These are phyloP conservation scores for Soucietia sequanensis DNA, from an alignment of 805 yeast species.

Conservation along the genomic window DNA sequence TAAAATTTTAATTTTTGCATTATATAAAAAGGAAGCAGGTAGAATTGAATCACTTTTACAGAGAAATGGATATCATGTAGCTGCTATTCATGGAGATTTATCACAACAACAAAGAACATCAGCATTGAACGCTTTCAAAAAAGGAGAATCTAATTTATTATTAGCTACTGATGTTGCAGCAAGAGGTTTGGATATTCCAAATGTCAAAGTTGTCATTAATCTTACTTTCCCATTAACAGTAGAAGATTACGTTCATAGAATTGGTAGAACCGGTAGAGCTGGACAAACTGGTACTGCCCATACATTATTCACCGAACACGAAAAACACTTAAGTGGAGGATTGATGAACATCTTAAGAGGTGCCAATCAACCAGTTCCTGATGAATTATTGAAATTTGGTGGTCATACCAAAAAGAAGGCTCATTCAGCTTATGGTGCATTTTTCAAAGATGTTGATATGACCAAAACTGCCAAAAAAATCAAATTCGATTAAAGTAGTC, in stretches of 20 bases:
- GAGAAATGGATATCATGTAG: constrained; percentile 73
- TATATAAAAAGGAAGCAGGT: constrained; percentile 95
- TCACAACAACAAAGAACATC: constrained; percentile 88
- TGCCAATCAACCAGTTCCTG: constrained; percentile 95
- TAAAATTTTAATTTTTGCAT: constrained; percentile 86
- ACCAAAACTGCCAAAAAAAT: constrained; percentile 84
- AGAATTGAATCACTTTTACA: constrained; percentile 77
- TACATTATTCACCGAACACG: constrained; percentile 94
- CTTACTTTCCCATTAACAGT: constrained; percentile 94
- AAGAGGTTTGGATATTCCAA: constrained; percentile 95
- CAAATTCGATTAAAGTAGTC: constrained; percentile 62
- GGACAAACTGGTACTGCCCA: constrained; percentile 94
- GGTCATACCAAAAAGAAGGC: constrained; percentile 98
- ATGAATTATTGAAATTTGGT: constrained; percentile 90
- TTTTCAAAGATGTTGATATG: constrained; percentile 89
- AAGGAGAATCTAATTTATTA: constrained; percentile 70
- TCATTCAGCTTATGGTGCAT: constrained; percentile 97
- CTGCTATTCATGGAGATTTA: constrained; percentile 96
- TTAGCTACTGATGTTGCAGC: constrained; percentile 99
- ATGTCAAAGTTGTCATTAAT: constrained; percentile 92
- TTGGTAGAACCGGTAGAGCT: constrained; percentile 98
- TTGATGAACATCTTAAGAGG: constrained; percentile 88
- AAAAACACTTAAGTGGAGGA: constrained; percentile 94
- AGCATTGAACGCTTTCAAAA: constrained; percentile 82
- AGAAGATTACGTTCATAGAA: constrained; percentile 95